Percentiles rank a stretch among this genome's conserved stretches.
These are phyloP conservation scores for Aspergillus bridgeri DNA, from an alignment of 495 filamentous ascomycete species.

Conservation along the genomic window DNA sequence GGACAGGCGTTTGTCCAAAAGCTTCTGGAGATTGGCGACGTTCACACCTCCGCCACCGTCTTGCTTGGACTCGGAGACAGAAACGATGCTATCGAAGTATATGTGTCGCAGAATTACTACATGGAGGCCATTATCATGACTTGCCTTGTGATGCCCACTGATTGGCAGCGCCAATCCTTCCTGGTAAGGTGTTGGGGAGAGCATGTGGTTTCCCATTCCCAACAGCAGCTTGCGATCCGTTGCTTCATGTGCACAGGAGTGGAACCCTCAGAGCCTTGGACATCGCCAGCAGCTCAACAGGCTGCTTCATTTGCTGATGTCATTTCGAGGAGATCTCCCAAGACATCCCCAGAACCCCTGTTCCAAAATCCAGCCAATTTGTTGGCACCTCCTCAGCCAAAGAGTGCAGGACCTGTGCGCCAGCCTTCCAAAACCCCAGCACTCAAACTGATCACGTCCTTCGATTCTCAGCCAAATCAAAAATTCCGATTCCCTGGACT, in stretches of 20 bases:
- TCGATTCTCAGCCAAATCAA: conserved; percentile 57
- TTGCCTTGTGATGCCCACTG: conserved; percentile 66
- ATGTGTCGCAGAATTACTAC: conserved; percentile 84
- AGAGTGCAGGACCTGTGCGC: conserved; percentile 24
- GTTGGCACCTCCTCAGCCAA: conserved; percentile 25
- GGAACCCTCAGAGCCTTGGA: conserved; percentile 78
- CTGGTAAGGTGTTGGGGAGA: conserved; percentile 95
- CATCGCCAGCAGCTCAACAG: conserved; percentile 74
- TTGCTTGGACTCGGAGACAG: conserved; percentile 87
- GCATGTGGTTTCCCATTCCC: conserved; percentile 77
- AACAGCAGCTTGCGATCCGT: conserved; percentile 86
- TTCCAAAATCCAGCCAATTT: conserved; percentile 28
- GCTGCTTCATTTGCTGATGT: conserved; percentile 44
- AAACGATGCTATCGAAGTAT: conserved; percentile 95
- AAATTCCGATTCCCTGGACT: conserved; percentile 66
- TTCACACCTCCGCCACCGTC: conserved; percentile 88
- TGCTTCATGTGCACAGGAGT: conserved; percentile 82
- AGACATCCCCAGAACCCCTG: conserved; percentile 35
- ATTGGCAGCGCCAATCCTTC: conserved; percentile 87
- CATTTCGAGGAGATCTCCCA: conserved; percentile 40
- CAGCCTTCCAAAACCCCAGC: conserved; percentile 71
- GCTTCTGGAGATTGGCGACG: conserved; percentile 81
- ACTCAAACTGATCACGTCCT: conserved; percentile 89
- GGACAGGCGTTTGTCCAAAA: conserved; percentile 90
- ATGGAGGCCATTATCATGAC: conserved; percentile 87